Conservation (phyloP, 495 filamentous ascomycete genomes). For the Aspergillus haitiensis region DNA sequence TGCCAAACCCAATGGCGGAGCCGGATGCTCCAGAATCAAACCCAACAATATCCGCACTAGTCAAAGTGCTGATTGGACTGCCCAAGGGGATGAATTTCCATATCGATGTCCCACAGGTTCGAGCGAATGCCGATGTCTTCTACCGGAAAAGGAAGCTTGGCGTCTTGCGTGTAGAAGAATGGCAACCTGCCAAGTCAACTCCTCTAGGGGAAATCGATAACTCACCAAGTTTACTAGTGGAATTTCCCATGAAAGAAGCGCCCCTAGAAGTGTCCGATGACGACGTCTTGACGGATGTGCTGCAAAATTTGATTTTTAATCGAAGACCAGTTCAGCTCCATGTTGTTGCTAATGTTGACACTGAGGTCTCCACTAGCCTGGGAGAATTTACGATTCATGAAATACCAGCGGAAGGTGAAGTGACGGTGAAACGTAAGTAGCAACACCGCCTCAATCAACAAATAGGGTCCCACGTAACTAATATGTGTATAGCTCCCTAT, state of each 20-base stretch:
- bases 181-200: constrained; percentile 84
- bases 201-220: constrained; percentile 56
- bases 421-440: constrained; percentile 83
- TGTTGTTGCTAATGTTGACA: constrained; percentile 80
- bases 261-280: constrained; percentile 79
- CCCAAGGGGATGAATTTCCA: constrained; percentile 84
- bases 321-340: constrained; percentile 60
- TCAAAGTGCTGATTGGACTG: constrained; percentile 71
- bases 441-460: not conserved
- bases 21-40: constrained; percentile 71
- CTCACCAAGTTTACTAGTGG: constrained; percentile 62
- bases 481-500: constrained; percentile 39
- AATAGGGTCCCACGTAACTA: constrained; percentile 22
- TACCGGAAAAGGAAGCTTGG: constrained; percentile 77
- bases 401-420: constrained; percentile 80
- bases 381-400: constrained; percentile 75
- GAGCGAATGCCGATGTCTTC: constrained; percentile 73
- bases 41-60: constrained; percentile 76
- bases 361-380: constrained; percentile 73
- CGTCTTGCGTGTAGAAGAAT: constrained; percentile 69
- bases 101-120: constrained; percentile 70
- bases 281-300: constrained; percentile 69
- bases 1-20: constrained; percentile 75
- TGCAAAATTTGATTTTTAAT: constrained; percentile 74
- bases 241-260: constrained; percentile 71